phyloP scores from a whole-genome alignment of 352 stramenopile species.

The Phytophthora megakarya region DNA sequence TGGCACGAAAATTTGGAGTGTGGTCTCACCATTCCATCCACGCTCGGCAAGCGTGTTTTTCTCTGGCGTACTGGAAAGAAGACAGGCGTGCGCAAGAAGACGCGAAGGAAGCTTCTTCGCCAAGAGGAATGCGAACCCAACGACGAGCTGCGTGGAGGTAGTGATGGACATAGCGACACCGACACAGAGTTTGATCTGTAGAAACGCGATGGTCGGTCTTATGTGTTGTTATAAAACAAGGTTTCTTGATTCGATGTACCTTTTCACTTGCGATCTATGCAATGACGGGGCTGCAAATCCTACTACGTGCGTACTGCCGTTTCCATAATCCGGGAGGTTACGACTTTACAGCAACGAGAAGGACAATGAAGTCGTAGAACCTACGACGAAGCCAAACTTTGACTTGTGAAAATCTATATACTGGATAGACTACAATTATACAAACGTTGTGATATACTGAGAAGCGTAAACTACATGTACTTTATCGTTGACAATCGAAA shows the following conservation, averaged over 20 bases:
- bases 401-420: background rate
- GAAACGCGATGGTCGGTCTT: background rate
- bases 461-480: background rate
- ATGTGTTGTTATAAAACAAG: background rate
- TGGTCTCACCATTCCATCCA: background rate
- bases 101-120: background rate
- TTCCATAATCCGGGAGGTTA: background rate
- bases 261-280: background rate
- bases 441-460: background rate
- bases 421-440: background rate
- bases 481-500: too few species aligned
- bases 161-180: background rate
- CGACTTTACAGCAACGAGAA: background rate
- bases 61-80: background rate
- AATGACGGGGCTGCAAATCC: background rate
- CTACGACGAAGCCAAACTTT: background rate
- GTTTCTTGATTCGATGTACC: background rate
- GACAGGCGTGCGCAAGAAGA: background rate
- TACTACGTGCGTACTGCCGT: background rate
- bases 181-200: background rate
- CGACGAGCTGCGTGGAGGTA: background rate
- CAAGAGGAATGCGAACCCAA: background rate
- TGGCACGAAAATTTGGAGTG: background rate
- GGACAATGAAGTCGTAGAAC: background rate
- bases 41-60: background rate